A percentile compares a stretch with the other conserved stretches of the same genome.
Evolutionary conservation across 2,329 filamentous ascomycete genomes (phyloP).

Genomic region (Nemania abortiva): DNA sequence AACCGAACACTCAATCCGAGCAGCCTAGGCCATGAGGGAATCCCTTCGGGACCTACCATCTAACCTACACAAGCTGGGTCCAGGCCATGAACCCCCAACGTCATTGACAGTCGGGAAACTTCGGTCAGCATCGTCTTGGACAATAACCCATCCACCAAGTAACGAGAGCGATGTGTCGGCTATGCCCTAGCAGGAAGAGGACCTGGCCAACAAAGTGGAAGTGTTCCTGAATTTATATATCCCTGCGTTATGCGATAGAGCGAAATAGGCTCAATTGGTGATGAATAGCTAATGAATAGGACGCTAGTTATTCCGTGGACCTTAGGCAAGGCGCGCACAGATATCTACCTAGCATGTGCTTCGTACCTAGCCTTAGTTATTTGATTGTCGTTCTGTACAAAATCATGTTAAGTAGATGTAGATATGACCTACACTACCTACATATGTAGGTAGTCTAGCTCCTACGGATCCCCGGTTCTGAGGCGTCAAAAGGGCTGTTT

Average conservation of each 20-base stretch:
- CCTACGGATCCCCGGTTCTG: conserved; percentile 21
- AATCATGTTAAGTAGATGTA: too few relatives aligned
- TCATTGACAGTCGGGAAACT: not conserved
- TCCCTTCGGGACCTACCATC: not conserved
- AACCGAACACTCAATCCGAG: not conserved
- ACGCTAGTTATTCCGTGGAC: too few relatives aligned
- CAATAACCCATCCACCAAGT: not conserved
- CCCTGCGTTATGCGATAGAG: not conserved
- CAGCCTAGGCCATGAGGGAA: not conserved
- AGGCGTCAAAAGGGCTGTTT: conserved; percentile 27
- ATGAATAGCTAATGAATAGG: too few relatives aligned
- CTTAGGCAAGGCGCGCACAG: not conserved
- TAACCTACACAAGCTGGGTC: not conserved
- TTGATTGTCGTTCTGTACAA: too few relatives aligned
- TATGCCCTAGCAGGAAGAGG: not conserved
- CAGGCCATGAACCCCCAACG: not conserved
- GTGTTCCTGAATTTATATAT: not conserved
- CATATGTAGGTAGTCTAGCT: not conserved
- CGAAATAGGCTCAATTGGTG: not conserved
- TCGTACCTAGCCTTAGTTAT: too few relatives aligned
- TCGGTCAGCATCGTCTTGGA: not conserved
- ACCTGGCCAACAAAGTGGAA: not conserved
- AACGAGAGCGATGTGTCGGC: not conserved
- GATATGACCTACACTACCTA: too few relatives aligned
- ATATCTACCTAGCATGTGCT: too few relatives aligned